A percentile compares a stretch with the other conserved stretches of the same genome.
These are phyloP conservation scores for Tylopilus rubrobrunneus DNA, from an alignment of 768 basidiomycete species.

Conservation along the genomic window DNA sequence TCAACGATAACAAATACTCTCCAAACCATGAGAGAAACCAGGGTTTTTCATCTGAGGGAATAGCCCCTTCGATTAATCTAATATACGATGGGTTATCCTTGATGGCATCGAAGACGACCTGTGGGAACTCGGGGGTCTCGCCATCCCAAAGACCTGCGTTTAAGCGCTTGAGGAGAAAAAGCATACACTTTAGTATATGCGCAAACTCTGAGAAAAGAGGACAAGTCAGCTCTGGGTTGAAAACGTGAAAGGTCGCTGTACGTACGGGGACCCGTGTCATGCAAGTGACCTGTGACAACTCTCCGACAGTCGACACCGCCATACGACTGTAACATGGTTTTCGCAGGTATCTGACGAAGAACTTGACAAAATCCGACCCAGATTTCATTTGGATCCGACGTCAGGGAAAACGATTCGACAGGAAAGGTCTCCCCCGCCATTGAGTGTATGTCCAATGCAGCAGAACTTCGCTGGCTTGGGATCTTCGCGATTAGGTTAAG, in stretches of 20 bases:
- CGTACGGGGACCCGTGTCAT: conserved; percentile 59
- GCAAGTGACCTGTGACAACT: conserved; percentile 57
- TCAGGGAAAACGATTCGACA: conserved; percentile 25
- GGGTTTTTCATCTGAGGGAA: conserved; percentile 33
- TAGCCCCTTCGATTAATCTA: conserved; percentile 38
- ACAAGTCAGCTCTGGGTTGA: not conserved
- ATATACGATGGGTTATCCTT: conserved; percentile 68
- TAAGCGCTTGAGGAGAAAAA: conserved; percentile 56
- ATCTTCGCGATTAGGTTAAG: conserved; percentile 22
- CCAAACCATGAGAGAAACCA: conserved; percentile 64
- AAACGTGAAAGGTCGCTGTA: conserved; percentile 20
- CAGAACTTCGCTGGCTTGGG: not conserved
- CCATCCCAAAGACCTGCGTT: conserved; percentile 61
- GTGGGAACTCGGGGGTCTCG: conserved; percentile 69
- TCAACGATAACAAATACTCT: conserved; percentile 57
- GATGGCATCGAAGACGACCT: conserved; percentile 76
- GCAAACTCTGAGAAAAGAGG: conserved; percentile 47
- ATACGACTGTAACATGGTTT: conserved; percentile 33
- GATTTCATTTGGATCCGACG: conserved; percentile 40
- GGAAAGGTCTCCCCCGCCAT: conserved; percentile 5
- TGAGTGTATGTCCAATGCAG: not conserved
- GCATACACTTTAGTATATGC: conserved; percentile 54
- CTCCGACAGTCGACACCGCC: conserved; percentile 45
- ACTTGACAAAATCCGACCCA: conserved; percentile 49
- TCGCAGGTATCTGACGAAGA: conserved; percentile 53